Base-by-base conservation (phyloP, 75 land plant genomes). In the Gnetum montanum region DNA sequence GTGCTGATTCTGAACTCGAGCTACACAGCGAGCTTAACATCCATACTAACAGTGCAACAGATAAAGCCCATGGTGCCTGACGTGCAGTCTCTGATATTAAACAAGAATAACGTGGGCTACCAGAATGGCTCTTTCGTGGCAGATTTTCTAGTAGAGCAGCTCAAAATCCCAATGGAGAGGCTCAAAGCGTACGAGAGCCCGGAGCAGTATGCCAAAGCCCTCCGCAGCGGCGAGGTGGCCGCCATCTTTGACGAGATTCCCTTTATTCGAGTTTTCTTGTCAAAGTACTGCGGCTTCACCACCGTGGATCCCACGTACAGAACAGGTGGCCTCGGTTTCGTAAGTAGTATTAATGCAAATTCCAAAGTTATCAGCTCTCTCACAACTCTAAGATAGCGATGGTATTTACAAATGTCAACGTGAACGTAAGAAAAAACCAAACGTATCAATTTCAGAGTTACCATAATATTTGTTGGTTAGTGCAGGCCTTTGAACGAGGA, bases 401-500 rank as follows among this genome's bases (percentile, higher is more conserved):
- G n/a, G 13, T 0, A 6, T 15, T 41, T 22, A 20, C 3, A 10
- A 16, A 33, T 3, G 19, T 22, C 7, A 18, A 30, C 8, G 31
- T 52, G 18, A 16, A 19, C 16, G 6, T 5, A 31, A 0, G 16
- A 18, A 18, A 3, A 15, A 18, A 18, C 16, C 4, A 41, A 41
- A 41, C 4, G 0, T 15, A 15, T 41, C 16, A 0, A 15, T 15
- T n/a, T n/a, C n/a, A n/a, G n/a, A n/a, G n/a, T n/a, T 48, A 6
- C 22, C 24, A 12, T 61, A 22, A 22, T 15, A 36, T 45, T 12
- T 34, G 22, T 45, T 8, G 54, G 18, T 12, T n/a, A n/a, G n/a
- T n/a, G 4, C 74, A 90, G 96, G 96, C 88, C 22, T 87, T 90
- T 58, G 88, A 72, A 16, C 66, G 68, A 60, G 93, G 78, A 41